These are phyloP conservation scores for Parastagonospora avenae DNA, from an alignment of 2,329 filamentous ascomycete genomes.

Conservation along the genomic window DNA sequence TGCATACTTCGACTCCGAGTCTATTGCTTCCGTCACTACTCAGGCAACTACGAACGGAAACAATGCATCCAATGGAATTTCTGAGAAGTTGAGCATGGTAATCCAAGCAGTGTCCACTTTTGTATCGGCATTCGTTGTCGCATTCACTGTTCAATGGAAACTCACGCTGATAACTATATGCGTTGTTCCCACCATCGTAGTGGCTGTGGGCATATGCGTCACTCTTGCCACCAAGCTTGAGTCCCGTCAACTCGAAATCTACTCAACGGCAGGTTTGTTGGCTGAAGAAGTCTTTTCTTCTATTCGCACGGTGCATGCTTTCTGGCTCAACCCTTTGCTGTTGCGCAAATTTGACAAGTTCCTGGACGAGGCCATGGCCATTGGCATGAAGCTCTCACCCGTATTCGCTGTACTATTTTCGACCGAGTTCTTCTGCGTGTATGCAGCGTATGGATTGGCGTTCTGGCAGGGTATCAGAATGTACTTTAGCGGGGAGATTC, in stretches of 20 bases:
- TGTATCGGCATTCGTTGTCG: conserved; percentile 83
- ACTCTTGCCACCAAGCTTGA: conserved; percentile 46
- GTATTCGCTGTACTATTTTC: conserved; percentile 52
- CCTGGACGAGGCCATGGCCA: conserved; percentile 50
- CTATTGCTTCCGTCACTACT: conserved; percentile 90
- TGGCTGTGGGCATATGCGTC: conserved; percentile 37
- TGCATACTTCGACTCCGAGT: conserved; percentile 73
- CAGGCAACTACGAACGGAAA: conserved; percentile 95
- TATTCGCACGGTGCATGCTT: conserved; percentile 55
- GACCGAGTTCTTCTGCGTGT: conserved; percentile 50
- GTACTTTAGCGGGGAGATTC: conserved; percentile 60
- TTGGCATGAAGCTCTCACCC: conserved; percentile 52
- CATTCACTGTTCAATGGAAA: conserved; percentile 91
- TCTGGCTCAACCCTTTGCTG: conserved; percentile 54
- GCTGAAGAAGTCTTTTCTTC: conserved; percentile 59
- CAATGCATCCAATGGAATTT: conserved; percentile 86
- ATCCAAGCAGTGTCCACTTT: conserved; percentile 60
- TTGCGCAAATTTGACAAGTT: conserved; percentile 51
- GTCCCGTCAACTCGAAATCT: conserved; percentile 46
- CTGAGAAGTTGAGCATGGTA: conserved; percentile 50
- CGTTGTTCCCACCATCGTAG: conserved; percentile 53
- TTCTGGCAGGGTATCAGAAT: conserved; percentile 61
- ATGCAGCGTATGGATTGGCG: conserved; percentile 53
- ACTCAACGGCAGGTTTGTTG: conserved; percentile 52
- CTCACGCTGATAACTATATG: conserved; percentile 75